A percentile compares a stretch with the other conserved stretches of the same genome.
Conservation (phyloP, 257 asterid species). For the Craterostigma plantagineum region DNA sequence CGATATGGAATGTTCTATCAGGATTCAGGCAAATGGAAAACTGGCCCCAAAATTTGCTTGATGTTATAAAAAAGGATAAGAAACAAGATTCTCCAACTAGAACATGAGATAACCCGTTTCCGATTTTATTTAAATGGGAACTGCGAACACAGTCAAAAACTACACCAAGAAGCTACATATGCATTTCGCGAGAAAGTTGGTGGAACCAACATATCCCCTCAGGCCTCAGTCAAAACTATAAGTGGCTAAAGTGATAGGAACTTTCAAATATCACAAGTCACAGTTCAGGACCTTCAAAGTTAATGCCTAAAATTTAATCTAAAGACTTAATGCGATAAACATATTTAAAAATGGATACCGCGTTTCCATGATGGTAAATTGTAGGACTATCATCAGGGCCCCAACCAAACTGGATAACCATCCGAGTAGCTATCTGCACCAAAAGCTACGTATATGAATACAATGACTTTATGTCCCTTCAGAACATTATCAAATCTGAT, state of each 20-base stretch:
- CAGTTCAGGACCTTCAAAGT: background rate
- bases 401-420: conserved; percentile 95
- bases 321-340: too few relatives aligned
- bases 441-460: conserved; percentile 13
- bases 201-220: too few relatives aligned
- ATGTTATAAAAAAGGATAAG: too few relatives aligned
- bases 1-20: background rate
- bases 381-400: conserved; percentile 79
- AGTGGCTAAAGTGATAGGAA: conserved; percentile 1
- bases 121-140: too few relatives aligned
- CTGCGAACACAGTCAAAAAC: too few relatives aligned
- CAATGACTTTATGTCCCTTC: background rate
- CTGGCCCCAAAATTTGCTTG: too few relatives aligned
- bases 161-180: too few relatives aligned
- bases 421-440: conserved; percentile 78
- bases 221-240: too few relatives aligned
- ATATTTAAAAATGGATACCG: conserved; percentile 38
- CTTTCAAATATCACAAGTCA: conserved; percentile 4
- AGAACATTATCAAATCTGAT: conserved; percentile 1
- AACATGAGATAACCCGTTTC: too few relatives aligned
- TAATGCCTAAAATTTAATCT: background rate
- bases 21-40: too few relatives aligned
- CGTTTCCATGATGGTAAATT: conserved; percentile 69
- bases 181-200: too few relatives aligned
- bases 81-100: too few relatives aligned